Conservation (phyloP, 495 filamentous ascomycete species). For the Opeltia flavorubescens region DNA sequence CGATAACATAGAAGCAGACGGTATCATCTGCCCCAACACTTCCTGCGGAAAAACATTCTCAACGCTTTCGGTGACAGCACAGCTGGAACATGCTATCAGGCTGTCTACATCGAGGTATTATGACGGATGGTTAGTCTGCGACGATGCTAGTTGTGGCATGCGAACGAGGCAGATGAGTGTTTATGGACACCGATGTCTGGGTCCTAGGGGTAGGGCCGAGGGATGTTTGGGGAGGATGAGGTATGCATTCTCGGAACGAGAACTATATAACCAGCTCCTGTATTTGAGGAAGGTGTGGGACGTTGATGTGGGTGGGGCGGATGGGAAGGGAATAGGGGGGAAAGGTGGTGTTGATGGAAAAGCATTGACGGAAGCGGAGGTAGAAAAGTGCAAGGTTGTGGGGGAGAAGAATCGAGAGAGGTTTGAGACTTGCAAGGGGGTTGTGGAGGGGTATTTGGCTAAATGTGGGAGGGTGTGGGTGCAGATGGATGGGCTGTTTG, state of each 20-base stretch:
- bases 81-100: conserved; percentile 75
- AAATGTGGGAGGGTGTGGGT: conserved; percentile 95
- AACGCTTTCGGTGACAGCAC: conserved; percentile 63
- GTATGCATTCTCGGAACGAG: conserved; percentile 78
- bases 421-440: conserved; percentile 59
- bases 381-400: conserved; percentile 53
- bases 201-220: conserved; percentile 63
- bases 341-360: conserved; percentile 23
- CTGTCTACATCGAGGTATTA: conserved; percentile 71
- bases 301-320: conserved; percentile 61
- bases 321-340: conserved; percentile 8
- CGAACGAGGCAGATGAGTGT: conserved; percentile 86
- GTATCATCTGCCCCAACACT: conserved; percentile 53
- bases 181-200: conserved; percentile 79
- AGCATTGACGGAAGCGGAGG: conserved; percentile 33
- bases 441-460: conserved; percentile 78
- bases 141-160: conserved; percentile 73
- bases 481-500: conserved; percentile 85
- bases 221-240: conserved; percentile 81
- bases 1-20: conserved; percentile 50
- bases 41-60: conserved; percentile 49
- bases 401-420: conserved; percentile 64
- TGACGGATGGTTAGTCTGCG: conserved; percentile 78
- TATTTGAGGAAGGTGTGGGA: conserved; percentile 82
- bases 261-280: conserved; percentile 84